A percentile compares a stretch with the other conserved stretches of the same genome.
These are phyloP conservation scores for Nephelium lappaceum DNA, from an alignment of 345 rosid species.

Conservation along the genomic window DNA sequence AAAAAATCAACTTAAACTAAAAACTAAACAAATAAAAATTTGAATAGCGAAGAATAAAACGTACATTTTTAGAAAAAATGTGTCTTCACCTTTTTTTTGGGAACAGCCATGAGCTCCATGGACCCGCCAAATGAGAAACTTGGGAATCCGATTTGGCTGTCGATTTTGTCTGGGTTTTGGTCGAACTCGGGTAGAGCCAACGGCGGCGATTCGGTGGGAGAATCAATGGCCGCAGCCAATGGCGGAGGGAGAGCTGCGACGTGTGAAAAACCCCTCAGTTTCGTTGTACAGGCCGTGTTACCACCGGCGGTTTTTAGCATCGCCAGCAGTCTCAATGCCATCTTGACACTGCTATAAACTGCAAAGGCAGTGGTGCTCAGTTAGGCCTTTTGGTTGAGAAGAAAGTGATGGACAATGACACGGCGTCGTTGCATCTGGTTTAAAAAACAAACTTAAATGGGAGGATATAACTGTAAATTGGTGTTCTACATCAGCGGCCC, in stretches of 20 bases:
- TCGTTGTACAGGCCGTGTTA: conserved; percentile 24
- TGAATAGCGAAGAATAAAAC: not conserved
- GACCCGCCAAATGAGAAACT: conserved; percentile 51
- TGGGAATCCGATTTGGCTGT: conserved; percentile 43
- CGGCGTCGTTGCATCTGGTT: conserved; percentile 1
- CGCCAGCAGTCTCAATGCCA: conserved; percentile 61
- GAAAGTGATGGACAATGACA: not conserved
- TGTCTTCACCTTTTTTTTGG: conserved; percentile 65
- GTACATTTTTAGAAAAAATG: not conserved
- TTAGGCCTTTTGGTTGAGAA: not conserved
- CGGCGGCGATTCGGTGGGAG: conserved; percentile 29
- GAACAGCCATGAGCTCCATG: conserved; percentile 98
- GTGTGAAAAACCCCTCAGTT: conserved; percentile 42
- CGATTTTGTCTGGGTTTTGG: conserved; percentile 31
- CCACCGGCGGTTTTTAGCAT: conserved; percentile 40
- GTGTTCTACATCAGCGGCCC: not conserved
- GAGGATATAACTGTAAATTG: not conserved
- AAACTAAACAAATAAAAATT: not conserved
- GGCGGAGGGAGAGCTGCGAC: conserved; percentile 50
- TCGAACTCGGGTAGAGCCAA: conserved; percentile 48
- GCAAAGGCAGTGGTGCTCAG: not conserved
- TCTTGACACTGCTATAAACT: conserved; percentile 12
- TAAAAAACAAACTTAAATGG: not conserved
- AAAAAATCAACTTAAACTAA: not conserved
- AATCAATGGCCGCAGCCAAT: conserved; percentile 34